Percentiles rank a stretch among this genome's conserved stretches.
These are phyloP conservation scores for Coniochaeta hoffmannii DNA, from an alignment of 2,329 filamentous ascomycete species.

Conservation along the genomic window DNA sequence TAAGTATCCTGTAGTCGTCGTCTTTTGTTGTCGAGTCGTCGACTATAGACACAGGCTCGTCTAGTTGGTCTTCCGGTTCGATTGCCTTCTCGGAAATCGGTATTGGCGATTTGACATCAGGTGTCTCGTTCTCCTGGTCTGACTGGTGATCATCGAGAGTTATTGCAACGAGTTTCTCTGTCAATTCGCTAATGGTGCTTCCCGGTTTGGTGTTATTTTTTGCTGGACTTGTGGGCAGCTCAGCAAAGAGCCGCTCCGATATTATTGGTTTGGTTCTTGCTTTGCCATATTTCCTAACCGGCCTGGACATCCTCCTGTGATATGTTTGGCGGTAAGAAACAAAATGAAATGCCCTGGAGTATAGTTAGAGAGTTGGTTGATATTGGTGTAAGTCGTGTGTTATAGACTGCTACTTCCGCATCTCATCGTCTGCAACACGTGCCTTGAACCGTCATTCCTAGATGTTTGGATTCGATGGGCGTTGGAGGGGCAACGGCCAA, in stretches of 20 bases:
- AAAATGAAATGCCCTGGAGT: not conserved
- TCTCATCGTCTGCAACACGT: not conserved
- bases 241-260: slow-evolving; percentile 40
- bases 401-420: not conserved
- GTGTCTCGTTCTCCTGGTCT: slow-evolving; percentile 14
- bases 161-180: slow-evolving; percentile 23
- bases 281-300: slow-evolving; percentile 43
- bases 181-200: slow-evolving; percentile 16
- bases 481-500: slow-evolving; percentile 2
- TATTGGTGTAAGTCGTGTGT: not conserved
- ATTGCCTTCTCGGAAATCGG: not conserved
- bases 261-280: slow-evolving; percentile 37
- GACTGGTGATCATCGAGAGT: slow-evolving; percentile 16
- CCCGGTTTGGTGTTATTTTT: slow-evolving; percentile 22
- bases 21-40: not conserved
- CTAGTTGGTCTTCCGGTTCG: not conserved
- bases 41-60: not conserved
- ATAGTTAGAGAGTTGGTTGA: not conserved
- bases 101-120: not conserved
- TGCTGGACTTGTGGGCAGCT: slow-evolving; percentile 42
- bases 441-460: not conserved
- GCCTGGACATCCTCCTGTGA: slow-evolving; percentile 32
- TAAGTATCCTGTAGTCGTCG: slow-evolving; percentile 32
- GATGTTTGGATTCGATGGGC: not conserved
- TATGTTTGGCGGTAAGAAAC: not conserved